These are phyloP conservation scores for Aureococcus anophagefferens DNA, from an alignment of 108 stramenopile species.

Conservation along the genomic window DNA sequence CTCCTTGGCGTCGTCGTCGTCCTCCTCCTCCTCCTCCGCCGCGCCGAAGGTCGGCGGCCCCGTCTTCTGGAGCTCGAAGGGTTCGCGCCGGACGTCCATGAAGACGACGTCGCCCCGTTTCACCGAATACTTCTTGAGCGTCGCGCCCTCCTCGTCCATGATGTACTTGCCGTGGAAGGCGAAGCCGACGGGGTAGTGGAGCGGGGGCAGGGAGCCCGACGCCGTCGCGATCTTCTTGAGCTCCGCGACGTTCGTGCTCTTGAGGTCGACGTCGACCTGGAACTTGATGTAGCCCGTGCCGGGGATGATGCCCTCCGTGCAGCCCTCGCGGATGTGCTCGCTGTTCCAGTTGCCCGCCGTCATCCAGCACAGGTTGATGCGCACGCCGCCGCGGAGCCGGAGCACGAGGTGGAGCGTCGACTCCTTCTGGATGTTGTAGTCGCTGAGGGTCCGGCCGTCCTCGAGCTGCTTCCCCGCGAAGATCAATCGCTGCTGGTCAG, in stretches of 20 bases:
- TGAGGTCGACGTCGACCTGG: not conserved
- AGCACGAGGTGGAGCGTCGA: slow-evolving; percentile 84
- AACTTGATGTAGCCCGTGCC: not conserved
- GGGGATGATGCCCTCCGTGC: not conserved
- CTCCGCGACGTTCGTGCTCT: not conserved
- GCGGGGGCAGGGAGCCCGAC: not conserved
- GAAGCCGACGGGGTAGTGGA: not conserved
- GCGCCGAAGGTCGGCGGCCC: not conserved
- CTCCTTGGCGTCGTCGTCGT: not conserved
- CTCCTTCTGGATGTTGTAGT: slow-evolving; percentile 99
- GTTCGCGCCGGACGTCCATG: not conserved
- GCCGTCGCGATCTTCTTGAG: not conserved
- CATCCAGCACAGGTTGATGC: not conserved
- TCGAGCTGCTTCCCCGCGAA: slow-evolving; percentile 99
- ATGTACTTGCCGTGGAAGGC: not conserved
- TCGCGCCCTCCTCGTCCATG: not conserved
- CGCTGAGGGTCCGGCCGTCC: slow-evolving; percentile 93
- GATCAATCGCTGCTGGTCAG: slow-evolving; percentile 93
- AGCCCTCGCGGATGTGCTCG: not conserved
- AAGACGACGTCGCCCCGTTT: not conserved
- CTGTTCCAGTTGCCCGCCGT: not conserved
- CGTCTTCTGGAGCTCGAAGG: not conserved
- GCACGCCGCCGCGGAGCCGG: slow-evolving; percentile 71
- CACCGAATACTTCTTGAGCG: not conserved
- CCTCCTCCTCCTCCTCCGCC: not conserved